Conservation (phyloP, 495 filamentous ascomycete genomes). For the Beverwykella pulmonaria region DNA sequence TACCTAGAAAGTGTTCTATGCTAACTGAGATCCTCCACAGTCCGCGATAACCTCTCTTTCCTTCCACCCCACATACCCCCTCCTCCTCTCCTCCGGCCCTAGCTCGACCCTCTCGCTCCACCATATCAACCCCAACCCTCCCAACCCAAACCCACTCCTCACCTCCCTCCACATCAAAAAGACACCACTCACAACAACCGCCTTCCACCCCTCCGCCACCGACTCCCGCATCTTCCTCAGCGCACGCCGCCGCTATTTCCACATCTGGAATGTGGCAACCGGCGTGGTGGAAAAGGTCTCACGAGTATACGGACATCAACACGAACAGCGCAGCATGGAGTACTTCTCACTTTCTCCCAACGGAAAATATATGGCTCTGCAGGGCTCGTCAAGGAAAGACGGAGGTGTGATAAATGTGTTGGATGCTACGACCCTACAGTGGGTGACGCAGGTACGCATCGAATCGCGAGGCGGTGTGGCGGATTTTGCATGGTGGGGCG, state of each 20-base stretch:
- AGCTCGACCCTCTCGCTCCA: slow-evolving; percentile 85
- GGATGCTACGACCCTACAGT: slow-evolving; percentile 78
- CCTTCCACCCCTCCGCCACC: slow-evolving; percentile 65
- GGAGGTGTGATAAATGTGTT: slow-evolving; percentile 87
- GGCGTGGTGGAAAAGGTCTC: slow-evolving; percentile 78
- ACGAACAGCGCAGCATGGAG: slow-evolving; percentile 89
- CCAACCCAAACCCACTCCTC: slow-evolving; percentile 76
- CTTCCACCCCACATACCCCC: slow-evolving; percentile 85
- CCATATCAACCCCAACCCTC: slow-evolving; percentile 66
- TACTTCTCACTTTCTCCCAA: slow-evolving; percentile 81
- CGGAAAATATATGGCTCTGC: slow-evolving; percentile 79
- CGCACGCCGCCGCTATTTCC: slow-evolving; percentile 86
- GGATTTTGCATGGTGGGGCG: slow-evolving; percentile 88
- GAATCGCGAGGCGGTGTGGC: slow-evolving; percentile 81
- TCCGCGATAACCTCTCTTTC: slow-evolving; percentile 80
- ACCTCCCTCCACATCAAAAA: slow-evolving; percentile 83
- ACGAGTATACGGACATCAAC: slow-evolving; percentile 76
- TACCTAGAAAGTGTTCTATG: neutral
- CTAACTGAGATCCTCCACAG: slow-evolving; percentile 39
- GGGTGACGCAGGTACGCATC: slow-evolving; percentile 80
- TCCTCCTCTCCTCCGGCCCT: slow-evolving; percentile 84
- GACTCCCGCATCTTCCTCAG: slow-evolving; percentile 75
- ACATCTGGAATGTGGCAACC: slow-evolving; percentile 84
- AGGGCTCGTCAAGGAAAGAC: slow-evolving; percentile 75
- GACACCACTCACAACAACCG: slow-evolving; percentile 77